These are phyloP conservation scores for Marasmius sp. DNA, from an alignment of 1,284 basidiomycete species.

Conservation along the genomic window DNA sequence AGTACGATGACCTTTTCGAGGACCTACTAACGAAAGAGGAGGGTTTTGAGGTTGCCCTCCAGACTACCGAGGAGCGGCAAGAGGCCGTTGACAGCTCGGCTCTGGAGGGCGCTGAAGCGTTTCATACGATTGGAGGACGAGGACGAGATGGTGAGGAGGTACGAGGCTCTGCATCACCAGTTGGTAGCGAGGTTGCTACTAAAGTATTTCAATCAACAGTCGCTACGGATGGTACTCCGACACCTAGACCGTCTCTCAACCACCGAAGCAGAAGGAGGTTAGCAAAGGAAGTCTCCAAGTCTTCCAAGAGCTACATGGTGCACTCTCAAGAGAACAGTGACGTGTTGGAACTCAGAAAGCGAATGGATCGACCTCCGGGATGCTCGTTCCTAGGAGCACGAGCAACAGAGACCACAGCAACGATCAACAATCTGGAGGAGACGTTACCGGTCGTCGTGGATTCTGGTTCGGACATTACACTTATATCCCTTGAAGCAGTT, in stretches of 20 bases:
- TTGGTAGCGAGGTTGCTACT: neutral
- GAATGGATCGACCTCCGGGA: constrained; percentile 28
- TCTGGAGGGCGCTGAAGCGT: constrained; percentile 1
- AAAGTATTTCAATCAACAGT: neutral
- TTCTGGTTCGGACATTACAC: constrained; percentile 27
- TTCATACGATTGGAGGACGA: neutral
- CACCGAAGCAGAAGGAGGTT: neutral
- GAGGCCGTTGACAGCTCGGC: neutral
- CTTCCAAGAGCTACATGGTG: neutral
- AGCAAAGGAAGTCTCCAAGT: neutral
- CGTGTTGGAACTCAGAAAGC: neutral
- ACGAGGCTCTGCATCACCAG: neutral
- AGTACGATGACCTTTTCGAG: constrained; percentile 18
- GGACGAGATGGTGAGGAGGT: too few species aligned
- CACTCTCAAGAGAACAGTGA: constrained; percentile 13
- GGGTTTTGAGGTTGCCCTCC: constrained; percentile 17
- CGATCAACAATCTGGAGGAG: constrained; percentile 9
- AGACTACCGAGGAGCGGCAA: neutral
- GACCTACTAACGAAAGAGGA: neutral
- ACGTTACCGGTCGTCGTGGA: constrained; percentile 15
- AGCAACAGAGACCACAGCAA: constrained; percentile 19
- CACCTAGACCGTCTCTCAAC: constrained; percentile 3
- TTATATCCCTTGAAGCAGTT: constrained; percentile 21
- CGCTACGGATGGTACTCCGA: neutral
- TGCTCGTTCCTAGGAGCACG: constrained; percentile 26